These are phyloP conservation scores for Suhomyces chickasaworum DNA, from an alignment of 1,139 yeast genomes.

Conservation along the genomic window DNA sequence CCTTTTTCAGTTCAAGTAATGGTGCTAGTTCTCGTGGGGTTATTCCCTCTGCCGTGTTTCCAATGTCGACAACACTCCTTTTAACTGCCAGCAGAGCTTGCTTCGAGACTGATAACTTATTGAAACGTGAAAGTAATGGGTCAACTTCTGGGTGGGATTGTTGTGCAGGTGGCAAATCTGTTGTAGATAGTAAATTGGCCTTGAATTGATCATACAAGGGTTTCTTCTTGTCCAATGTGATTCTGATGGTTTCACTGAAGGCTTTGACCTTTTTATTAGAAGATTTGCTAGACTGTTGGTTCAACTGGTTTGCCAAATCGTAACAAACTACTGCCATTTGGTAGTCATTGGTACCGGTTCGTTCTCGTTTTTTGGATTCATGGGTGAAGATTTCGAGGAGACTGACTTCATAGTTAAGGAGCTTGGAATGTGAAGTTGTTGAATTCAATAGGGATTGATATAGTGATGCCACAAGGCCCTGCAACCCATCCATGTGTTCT, in stretches of 20 bases:
- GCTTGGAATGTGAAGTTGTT: slow-evolving; percentile 17
- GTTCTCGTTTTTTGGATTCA: slow-evolving; percentile 31
- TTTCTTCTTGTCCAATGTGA: slow-evolving; percentile 26
- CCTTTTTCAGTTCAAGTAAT: slow-evolving; percentile 18
- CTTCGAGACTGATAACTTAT: slow-evolving; percentile 10
- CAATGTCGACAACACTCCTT: neutral
- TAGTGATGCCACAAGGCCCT: slow-evolving; percentile 5
- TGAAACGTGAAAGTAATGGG: slow-evolving; percentile 20
- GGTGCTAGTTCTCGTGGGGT: slow-evolving; percentile 27
- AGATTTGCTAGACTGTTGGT: slow-evolving; percentile 18
- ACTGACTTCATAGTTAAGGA: slow-evolving; percentile 31
- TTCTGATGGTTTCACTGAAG: slow-evolving; percentile 24
- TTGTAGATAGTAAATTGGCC: neutral
- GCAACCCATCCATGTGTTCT: slow-evolving; percentile 1
- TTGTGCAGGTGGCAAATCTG: neutral
- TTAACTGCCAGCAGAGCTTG: neutral
- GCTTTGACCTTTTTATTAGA: slow-evolving; percentile 21
- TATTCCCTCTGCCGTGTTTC: slow-evolving; percentile 23
- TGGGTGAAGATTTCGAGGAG: slow-evolving; percentile 39
- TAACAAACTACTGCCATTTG: slow-evolving; percentile 40
- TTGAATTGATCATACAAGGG: slow-evolving; percentile 10
- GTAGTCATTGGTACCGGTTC: slow-evolving; percentile 40
- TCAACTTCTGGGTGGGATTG: slow-evolving; percentile 9
- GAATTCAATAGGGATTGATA: slow-evolving; percentile 4
- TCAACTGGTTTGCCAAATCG: slow-evolving; percentile 20